Conservation (phyloP, 805 yeast genomes). For the Barnettozyma botsteinii region DNA sequence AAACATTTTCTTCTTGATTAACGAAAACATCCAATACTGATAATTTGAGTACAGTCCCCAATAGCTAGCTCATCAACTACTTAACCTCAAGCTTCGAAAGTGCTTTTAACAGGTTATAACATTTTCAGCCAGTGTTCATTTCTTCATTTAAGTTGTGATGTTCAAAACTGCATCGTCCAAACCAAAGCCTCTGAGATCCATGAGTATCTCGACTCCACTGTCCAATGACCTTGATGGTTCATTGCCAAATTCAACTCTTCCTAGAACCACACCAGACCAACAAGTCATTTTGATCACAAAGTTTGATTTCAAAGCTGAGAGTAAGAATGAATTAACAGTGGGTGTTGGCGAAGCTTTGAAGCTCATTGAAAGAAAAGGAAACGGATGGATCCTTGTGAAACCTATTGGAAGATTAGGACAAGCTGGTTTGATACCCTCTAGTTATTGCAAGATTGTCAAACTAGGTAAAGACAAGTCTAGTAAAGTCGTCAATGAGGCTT, state of each 20-base stretch:
- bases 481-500: slow-evolving; percentile 17
- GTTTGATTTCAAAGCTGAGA: slow-evolving; percentile 40
- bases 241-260: slow-evolving; percentile 2
- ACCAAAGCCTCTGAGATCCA: not conserved
- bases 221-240: not conserved
- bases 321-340: slow-evolving; percentile 38
- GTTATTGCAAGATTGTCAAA: slow-evolving; percentile 42
- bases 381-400: slow-evolving; percentile 54
- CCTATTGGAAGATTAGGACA: slow-evolving; percentile 40
- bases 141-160: not conserved
- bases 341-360: slow-evolving; percentile 48
- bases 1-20: no score
- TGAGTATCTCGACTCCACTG: not conserved
- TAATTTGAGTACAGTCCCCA: no score
- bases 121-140: no score
- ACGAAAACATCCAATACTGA: no score
- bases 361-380: slow-evolving; percentile 39
- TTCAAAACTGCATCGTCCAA: not conserved
- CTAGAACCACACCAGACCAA: slow-evolving; percentile 13
- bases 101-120: no score
- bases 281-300: slow-evolving; percentile 38
- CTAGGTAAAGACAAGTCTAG: slow-evolving; percentile 26
- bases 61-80: no score
- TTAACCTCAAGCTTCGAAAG: no score
- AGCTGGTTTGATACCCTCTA: slow-evolving; percentile 49